Conservation (phyloP, 2,329 filamentous ascomycete genomes). For the Pseudogymnoascus sp. region DNA sequence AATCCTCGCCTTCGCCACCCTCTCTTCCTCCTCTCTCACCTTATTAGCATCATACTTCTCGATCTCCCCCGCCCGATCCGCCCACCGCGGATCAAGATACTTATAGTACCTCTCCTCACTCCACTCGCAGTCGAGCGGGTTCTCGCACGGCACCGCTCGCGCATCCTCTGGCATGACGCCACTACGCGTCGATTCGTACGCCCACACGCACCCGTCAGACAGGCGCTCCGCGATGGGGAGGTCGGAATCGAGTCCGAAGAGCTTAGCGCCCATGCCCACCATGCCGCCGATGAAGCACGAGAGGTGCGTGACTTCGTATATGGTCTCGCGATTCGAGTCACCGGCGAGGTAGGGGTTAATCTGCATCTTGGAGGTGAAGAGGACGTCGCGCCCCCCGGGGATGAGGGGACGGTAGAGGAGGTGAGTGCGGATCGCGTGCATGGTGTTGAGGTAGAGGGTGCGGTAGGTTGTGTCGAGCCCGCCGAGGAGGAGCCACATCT, state of each 20-base stretch:
- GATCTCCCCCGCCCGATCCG: conserved; percentile 38
- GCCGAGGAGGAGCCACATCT: conserved; percentile 68
- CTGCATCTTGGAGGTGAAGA: conserved; percentile 50
- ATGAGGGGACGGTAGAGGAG: conserved; percentile 74
- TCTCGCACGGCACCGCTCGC: conserved; percentile 40
- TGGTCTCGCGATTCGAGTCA: conserved; percentile 39
- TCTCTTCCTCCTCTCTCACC: conserved; percentile 29
- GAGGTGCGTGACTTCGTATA: conserved; percentile 40
- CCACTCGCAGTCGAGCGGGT: conserved; percentile 22
- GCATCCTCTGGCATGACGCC: conserved; percentile 61
- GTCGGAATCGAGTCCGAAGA: conserved; percentile 52
- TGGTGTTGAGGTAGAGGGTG: conserved; percentile 61
- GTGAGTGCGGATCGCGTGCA: conserved; percentile 62
- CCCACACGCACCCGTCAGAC: conserved; percentile 63
- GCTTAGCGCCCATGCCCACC: conserved; percentile 58
- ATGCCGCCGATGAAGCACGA: conserved; percentile 66
- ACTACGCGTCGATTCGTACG: conserved; percentile 51
- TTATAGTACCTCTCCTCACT: conserved; percentile 25
- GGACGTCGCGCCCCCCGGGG: conserved; percentile 58
- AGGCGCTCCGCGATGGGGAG: conserved; percentile 55
- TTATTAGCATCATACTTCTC: conserved; percentile 35
- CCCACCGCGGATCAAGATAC: conserved; percentile 31
- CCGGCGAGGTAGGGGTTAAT: conserved; percentile 24
- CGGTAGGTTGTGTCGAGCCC: conserved; percentile 66
- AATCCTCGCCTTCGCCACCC: conserved; percentile 31